Percentiles rank a stretch among this genome's conserved stretches.
Evolutionary conservation across 2,329 filamentous ascomycete species (phyloP).

Genomic region (Arthrobotrys pseudoclavata): DNA sequence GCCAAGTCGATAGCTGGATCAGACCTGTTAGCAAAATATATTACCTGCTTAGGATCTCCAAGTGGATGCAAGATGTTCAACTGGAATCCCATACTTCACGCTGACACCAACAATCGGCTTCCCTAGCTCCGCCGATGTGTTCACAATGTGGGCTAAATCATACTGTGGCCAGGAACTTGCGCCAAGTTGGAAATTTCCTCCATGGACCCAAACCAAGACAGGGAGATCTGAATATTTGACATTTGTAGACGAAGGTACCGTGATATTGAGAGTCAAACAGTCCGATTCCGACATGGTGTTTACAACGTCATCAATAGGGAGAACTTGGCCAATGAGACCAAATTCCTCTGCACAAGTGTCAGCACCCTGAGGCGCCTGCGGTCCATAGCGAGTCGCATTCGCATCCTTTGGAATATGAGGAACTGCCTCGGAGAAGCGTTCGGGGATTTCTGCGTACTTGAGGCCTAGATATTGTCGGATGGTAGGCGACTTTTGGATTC

Average conservation of each 20-base stretch:
- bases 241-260: constrained; percentile 66
- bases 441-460: constrained; percentile 48
- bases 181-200: constrained; percentile 70
- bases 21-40: constrained; percentile 60
- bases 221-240: constrained; percentile 66
- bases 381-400: constrained; percentile 43
- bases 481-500: constrained; percentile 38
- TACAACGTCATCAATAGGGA: constrained; percentile 26
- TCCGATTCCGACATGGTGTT: constrained; percentile 66
- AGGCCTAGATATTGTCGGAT: constrained; percentile 43
- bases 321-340: constrained; percentile 38
- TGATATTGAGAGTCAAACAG: constrained; percentile 71
- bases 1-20: constrained; percentile 64
- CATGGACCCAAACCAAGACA: constrained; percentile 71
- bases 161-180: constrained; percentile 72
- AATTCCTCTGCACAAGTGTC: constrained; percentile 50
- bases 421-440: constrained; percentile 45
- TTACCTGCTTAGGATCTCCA: background rate
- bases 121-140: constrained; percentile 67
- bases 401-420: constrained; percentile 38
- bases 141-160: constrained; percentile 68
- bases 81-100: constrained; percentile 66
- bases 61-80: too few relatives aligned
- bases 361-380: constrained; percentile 46
- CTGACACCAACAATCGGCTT: constrained; percentile 69